Conservation (phyloP, 78 protist genomes). For the Bodo saltans region DNA sequence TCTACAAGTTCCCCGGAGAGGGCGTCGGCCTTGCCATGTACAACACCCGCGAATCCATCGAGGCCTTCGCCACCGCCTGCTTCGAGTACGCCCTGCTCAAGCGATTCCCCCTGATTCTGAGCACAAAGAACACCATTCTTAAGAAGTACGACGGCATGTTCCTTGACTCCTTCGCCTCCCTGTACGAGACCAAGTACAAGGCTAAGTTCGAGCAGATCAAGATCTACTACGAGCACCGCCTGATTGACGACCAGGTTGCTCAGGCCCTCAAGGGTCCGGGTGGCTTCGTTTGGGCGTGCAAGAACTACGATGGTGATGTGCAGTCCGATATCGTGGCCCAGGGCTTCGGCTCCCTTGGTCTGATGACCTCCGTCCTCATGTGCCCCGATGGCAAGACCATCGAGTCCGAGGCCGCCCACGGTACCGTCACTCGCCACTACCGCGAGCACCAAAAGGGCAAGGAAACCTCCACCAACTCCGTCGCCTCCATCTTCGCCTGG, state of each 20-base stretch:
- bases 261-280: slow-evolving; percentile 59
- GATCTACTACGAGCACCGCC: slow-evolving; percentile 82
- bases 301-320: slow-evolving; percentile 94
- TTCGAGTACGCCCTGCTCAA: slow-evolving; percentile 54
- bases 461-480: slow-evolving; percentile 83
- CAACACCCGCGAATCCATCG: slow-evolving; percentile 84
- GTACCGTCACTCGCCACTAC: slow-evolving; percentile 91
- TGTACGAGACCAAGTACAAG: slow-evolving; percentile 63
- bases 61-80: slow-evolving; percentile 67
- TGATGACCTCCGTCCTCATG: slow-evolving; percentile 88
- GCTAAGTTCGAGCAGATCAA: slow-evolving; percentile 70
- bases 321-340: slow-evolving; percentile 86
- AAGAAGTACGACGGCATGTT: slow-evolving; percentile 85
- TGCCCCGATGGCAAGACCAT: slow-evolving; percentile 80
- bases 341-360: slow-evolving; percentile 87
- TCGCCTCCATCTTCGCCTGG: slow-evolving; percentile 92
- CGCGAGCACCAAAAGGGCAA: slow-evolving; percentile 75
- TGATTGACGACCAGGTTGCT: slow-evolving; percentile 92
- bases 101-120: slow-evolving; percentile 64
- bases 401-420: slow-evolving; percentile 93
- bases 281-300: slow-evolving; percentile 91
- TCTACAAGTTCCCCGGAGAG: slow-evolving; percentile 58
- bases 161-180: slow-evolving; percentile 76
- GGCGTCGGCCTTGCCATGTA: slow-evolving; percentile 90
- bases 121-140: slow-evolving; percentile 85